Percentiles rank a stretch among this genome's conserved stretches.
Conservation (phyloP, 768 basidiomycete genomes). For the Cyathus striatus region DNA sequence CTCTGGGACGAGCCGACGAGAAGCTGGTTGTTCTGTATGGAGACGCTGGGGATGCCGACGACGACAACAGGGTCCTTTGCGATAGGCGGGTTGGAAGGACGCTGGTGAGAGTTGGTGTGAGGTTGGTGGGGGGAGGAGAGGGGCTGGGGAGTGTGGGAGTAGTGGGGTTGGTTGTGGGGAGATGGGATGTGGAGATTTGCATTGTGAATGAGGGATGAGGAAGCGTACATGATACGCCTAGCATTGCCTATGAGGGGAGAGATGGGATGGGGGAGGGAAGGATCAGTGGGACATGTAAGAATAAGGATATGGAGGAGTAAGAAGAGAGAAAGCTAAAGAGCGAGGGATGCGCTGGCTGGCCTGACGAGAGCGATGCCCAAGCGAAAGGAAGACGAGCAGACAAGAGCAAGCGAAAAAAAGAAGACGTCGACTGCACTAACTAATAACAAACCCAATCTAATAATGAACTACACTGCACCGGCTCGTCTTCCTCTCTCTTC, state of each 20-base stretch:
- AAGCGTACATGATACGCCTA: conserved; percentile 54
- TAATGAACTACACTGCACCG: no score
- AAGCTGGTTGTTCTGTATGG: conserved; percentile 64
- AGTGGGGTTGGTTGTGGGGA: conserved; percentile 21
- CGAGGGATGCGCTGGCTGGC: neutral
- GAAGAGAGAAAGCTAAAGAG: no score
- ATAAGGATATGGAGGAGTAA: conserved; percentile 17
- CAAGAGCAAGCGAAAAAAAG: conserved; percentile 1
- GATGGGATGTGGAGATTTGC: conserved; percentile 30
- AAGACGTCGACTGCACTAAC: neutral
- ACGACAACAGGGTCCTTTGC: conserved; percentile 63
- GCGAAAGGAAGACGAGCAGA: conserved; percentile 1
- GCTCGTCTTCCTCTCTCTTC: no score
- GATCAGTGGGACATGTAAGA: conserved; percentile 10
- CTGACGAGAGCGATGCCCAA: neutral
- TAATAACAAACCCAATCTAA: neutral
- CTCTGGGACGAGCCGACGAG: conserved; percentile 68
- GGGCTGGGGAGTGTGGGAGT: no score
- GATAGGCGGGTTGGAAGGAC: conserved; percentile 12
- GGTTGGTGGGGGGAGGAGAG: no score
- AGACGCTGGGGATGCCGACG: conserved; percentile 71
- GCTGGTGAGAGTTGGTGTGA: no score
- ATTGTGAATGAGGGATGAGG: conserved; percentile 41
- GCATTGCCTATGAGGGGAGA: conserved; percentile 43
- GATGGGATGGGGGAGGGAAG: conserved; percentile 10